Percentiles rank a stretch among this genome's conserved stretches.
Evolutionary conservation across 1,284 basidiomycete genomes (phyloP).

Genomic region (Marasmius oreades): DNA sequence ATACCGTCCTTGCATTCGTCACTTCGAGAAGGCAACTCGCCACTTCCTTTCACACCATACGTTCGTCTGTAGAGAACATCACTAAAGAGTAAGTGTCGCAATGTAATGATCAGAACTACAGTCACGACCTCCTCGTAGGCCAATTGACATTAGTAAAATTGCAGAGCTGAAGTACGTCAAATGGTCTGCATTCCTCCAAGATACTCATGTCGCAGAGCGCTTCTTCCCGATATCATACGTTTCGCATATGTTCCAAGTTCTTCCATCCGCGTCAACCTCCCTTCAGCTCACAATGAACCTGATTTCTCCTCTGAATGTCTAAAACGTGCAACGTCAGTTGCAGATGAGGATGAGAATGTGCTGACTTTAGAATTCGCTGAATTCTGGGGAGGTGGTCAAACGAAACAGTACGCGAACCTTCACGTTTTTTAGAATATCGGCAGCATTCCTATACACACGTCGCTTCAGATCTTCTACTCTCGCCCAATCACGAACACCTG

Average conservation of each 20-base stretch:
- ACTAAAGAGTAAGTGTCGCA: constrained; percentile 56
- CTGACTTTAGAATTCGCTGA: constrained; percentile 75
- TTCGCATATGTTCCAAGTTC: constrained; percentile 80
- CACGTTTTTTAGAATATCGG: constrained; percentile 3
- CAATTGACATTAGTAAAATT: constrained; percentile 74
- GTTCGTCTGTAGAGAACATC: constrained; percentile 75
- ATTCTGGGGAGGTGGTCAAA: constrained; percentile 40
- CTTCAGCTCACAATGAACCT: constrained; percentile 27
- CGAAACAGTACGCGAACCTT: constrained; percentile 25
- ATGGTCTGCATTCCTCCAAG: neutral
- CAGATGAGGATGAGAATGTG: constrained; percentile 57
- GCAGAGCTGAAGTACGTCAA: constrained; percentile 77
- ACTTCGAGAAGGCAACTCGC: constrained; percentile 82
- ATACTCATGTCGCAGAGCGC: constrained; percentile 44
- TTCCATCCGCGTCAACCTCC: constrained; percentile 55
- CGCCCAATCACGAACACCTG: constrained; percentile 47
- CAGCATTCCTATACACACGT: constrained; percentile 8
- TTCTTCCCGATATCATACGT: constrained; percentile 77
- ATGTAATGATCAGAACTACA: neutral
- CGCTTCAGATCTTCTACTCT: constrained; percentile 35
- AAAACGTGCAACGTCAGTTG: constrained; percentile 16
- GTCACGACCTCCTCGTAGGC: constrained; percentile 41
- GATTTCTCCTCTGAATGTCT: constrained; percentile 33
- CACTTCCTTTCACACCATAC: constrained; percentile 75
- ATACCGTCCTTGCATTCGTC: constrained; percentile 87